phyloP scores from a whole-genome alignment of 108 stramenopile species.

The Fistulifera pelliculosa region DNA sequence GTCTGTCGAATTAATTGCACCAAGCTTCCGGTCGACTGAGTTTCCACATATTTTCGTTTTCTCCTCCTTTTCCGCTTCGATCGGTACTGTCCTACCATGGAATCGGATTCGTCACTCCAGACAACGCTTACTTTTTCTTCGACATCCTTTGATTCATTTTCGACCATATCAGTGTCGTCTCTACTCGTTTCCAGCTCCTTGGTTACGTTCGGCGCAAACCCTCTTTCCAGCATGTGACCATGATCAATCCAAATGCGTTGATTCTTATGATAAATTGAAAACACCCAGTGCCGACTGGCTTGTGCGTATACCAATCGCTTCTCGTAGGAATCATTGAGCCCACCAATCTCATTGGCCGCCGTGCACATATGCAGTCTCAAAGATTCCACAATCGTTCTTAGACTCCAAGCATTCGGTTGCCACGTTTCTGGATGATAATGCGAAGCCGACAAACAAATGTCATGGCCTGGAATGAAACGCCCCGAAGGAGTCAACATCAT shows the following conservation, averaged over 20 bases:
- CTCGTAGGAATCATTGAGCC: slow-evolving; percentile 21
- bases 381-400: slow-evolving; percentile 55
- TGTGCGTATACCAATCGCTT: not conserved
- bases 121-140: too few species aligned
- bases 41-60: too few species aligned
- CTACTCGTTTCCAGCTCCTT: not conserved
- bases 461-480: slow-evolving; percentile 49
- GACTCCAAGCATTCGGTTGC: slow-evolving; percentile 72
- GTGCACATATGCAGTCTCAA: slow-evolving; percentile 80
- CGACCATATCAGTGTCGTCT: not conserved
- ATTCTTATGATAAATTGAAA: not conserved
- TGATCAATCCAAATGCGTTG: slow-evolving; percentile 20
- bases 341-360: slow-evolving; percentile 73
- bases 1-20: too few species aligned
- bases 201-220: slow-evolving; percentile 13
- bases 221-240: slow-evolving; percentile 25
- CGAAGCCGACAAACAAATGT: slow-evolving; percentile 83
- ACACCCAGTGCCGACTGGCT: not conserved
- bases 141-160: too few species aligned
- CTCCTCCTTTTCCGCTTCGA: too few species aligned
- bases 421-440: slow-evolving; percentile 85
- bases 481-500: slow-evolving; percentile 82
- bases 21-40: too few species aligned
- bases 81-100: too few species aligned
- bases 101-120: too few species aligned